Percentiles rank a stretch among this genome's conserved stretches.
phyloP scores from a whole-genome alignment of 2,329 filamentous ascomycete genomes.

The Ploettnerulaceae sp. region DNA sequence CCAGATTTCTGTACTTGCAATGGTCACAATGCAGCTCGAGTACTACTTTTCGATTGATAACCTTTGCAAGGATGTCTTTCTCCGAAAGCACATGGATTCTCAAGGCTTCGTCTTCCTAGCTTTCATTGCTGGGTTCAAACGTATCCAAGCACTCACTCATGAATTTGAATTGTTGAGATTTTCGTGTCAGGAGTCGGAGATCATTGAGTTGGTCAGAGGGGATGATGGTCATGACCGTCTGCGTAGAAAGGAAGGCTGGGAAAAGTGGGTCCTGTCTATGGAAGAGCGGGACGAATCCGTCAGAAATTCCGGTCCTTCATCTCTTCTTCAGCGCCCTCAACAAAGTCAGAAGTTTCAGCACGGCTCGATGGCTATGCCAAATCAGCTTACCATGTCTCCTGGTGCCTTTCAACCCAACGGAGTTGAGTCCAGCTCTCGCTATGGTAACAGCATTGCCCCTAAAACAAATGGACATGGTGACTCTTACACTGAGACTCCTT shows the following conservation, averaged over 20 bases:
- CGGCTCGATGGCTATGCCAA: slow-evolving; percentile 25
- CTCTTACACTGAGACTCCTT: slow-evolving; percentile 43
- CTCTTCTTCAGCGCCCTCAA: slow-evolving; percentile 28
- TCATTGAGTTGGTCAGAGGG: slow-evolving; percentile 69
- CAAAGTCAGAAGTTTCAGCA: slow-evolving; percentile 21
- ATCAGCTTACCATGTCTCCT: slow-evolving; percentile 29
- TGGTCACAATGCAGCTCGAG: slow-evolving; percentile 56
- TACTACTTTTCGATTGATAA: slow-evolving; percentile 99
- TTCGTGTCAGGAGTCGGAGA: slow-evolving; percentile 66
- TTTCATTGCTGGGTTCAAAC: slow-evolving; percentile 81
- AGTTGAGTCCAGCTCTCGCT: slow-evolving; percentile 27
- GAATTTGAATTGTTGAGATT: slow-evolving; percentile 70
- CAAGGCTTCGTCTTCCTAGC: slow-evolving; percentile 83
- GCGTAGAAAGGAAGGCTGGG: slow-evolving; percentile 70
- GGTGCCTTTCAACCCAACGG: slow-evolving; percentile 32
- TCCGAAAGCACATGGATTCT: slow-evolving; percentile 89
- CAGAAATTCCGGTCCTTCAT: slow-evolving; percentile 65
- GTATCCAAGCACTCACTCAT: slow-evolving; percentile 67
- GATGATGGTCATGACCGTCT: slow-evolving; percentile 76
- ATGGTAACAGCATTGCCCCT: slow-evolving; percentile 21
- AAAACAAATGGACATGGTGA: slow-evolving; percentile 38
- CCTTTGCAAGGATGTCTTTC: slow-evolving; percentile 84
- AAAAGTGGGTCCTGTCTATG: slow-evolving; percentile 69
- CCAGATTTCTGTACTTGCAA: slow-evolving; percentile 42
- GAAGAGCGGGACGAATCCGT: slow-evolving; percentile 68